Evolutionary conservation across 106 monocot species (phyloP), one percentile per base, ranked within the genome.

Genomic region (Acorus gramineus): DNA sequence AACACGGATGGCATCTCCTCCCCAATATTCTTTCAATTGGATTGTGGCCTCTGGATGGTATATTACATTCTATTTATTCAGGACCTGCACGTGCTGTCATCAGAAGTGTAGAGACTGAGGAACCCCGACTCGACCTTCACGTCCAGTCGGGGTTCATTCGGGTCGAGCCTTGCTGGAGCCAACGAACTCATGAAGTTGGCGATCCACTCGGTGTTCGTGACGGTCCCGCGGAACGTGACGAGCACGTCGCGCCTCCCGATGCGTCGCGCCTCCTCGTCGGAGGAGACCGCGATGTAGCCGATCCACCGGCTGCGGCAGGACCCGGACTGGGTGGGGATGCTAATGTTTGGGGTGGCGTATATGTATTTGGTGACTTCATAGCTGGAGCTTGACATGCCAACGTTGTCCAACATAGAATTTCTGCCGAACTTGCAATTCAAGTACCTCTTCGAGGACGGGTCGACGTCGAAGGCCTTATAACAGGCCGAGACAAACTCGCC

Each of bases 351-450:
- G 4, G 56, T 55, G 44, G 74, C 70, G 70, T 80, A 74, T 11
- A 80, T 51, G 66, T 70, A 79, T 69, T 69, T 73, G 57, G 79
- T 80, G 14, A 80, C 62, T 46, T 55, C 61, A 66, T 80, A 80
- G 7, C 71, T 74, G 7, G 51, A 57, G 7, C 14, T 4, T 3
- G 7, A 46, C 59, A 66, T 59, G 8, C 65, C 65, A 0, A 67
- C 56, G 11, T 69, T 70, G 3, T 14, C 5, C 10, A 74, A 14
- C 10, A 80, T 48, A 50, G 11, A 53, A 11, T 6, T 57, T 69
- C 64, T 80, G 4, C 66, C 66, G 44, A 61, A 52, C 70, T 71
- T 74, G 74, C 79, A 80, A 45, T 61, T 70, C 44, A 70, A 61
- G 79, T 74, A 67, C 4, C 60, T 9, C 59, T 46, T 66, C 8